Conservation (phyloP, 192 early-diverging fungal species). For the Pecoramyces ruminantium region DNA sequence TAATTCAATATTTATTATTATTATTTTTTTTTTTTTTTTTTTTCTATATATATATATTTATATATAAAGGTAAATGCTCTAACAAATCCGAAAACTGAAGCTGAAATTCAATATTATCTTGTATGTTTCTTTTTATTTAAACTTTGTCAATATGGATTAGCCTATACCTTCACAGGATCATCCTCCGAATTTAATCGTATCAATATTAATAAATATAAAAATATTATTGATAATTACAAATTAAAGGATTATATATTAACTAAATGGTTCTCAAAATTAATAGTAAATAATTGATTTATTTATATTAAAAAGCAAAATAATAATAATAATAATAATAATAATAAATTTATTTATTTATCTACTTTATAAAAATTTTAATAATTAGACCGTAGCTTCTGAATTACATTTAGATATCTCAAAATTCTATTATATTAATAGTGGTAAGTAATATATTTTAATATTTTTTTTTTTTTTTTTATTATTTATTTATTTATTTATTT, state of each 20-base stretch:
- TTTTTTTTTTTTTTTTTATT: too few relatives aligned
- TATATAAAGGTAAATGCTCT: not conserved
- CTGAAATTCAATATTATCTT: not conserved
- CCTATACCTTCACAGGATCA: not conserved
- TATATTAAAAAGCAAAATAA: not conserved
- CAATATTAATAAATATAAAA: not conserved
- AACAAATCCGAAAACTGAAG: not conserved
- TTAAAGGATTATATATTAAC: not conserved
- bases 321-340: too few relatives aligned
- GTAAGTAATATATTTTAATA: too few relatives aligned
- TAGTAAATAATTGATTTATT: not conserved
- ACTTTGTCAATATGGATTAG: not conserved
- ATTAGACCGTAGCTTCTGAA: too few relatives aligned
- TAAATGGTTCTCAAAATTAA: not conserved
- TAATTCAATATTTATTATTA: too few relatives aligned
- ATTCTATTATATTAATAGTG: too few relatives aligned
- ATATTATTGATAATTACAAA: not conserved
- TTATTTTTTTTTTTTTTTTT: not conserved
- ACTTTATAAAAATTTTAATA: too few relatives aligned
- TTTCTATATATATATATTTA: not conserved
- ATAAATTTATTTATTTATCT: too few relatives aligned
- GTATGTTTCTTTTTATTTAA: not conserved
- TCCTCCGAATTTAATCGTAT: not conserved
- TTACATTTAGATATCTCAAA: too few relatives aligned
- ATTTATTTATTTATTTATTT: too few relatives aligned